Conservation (phyloP, 805 yeast species). For the Kluyveromyces dobzhanskii region DNA sequence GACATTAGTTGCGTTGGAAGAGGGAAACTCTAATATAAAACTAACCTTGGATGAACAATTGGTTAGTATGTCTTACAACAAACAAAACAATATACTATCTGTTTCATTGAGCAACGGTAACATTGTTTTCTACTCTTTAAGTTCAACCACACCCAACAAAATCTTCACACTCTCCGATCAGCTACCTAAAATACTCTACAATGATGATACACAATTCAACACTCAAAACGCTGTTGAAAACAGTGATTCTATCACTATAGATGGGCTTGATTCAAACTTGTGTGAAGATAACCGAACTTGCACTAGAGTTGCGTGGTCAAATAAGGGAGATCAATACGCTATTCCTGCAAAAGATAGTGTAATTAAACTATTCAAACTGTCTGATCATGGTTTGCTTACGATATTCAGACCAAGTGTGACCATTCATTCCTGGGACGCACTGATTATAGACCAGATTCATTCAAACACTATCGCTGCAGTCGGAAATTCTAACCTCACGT, state of each 20-base stretch:
- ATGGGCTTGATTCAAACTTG: constrained; percentile 24
- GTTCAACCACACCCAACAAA: constrained; percentile 47
- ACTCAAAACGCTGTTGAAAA: constrained; percentile 25
- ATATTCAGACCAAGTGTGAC: constrained; percentile 14
- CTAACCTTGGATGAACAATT: constrained; percentile 44
- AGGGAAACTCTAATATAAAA: constrained; percentile 14
- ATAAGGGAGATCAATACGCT: constrained; percentile 60
- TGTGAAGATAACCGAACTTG: constrained; percentile 36
- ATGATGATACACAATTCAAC: constrained; percentile 20
- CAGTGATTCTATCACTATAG: constrained; percentile 36
- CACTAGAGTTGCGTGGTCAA: constrained; percentile 60
- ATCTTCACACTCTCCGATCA: constrained; percentile 37
- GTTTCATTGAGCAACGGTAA: constrained; percentile 54
- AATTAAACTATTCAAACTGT: constrained; percentile 35
- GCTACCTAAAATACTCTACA: constrained; percentile 27
- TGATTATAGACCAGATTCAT: constrained; percentile 1
- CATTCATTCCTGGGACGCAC: constrained; percentile 1
- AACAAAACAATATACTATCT: constrained; percentile 48
- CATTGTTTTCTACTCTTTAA: constrained; percentile 41
- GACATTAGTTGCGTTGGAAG: constrained; percentile 36
- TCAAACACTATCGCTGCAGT: constrained; percentile 42
- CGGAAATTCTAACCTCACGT: constrained; percentile 33
- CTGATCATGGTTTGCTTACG: constrained; percentile 19
- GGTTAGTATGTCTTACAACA: constrained; percentile 46
- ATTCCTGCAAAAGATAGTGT: constrained; percentile 47